Conservation (phyloP, 225 moss, liverwort and hornwort species). For the Marchantia paleacea region DNA sequence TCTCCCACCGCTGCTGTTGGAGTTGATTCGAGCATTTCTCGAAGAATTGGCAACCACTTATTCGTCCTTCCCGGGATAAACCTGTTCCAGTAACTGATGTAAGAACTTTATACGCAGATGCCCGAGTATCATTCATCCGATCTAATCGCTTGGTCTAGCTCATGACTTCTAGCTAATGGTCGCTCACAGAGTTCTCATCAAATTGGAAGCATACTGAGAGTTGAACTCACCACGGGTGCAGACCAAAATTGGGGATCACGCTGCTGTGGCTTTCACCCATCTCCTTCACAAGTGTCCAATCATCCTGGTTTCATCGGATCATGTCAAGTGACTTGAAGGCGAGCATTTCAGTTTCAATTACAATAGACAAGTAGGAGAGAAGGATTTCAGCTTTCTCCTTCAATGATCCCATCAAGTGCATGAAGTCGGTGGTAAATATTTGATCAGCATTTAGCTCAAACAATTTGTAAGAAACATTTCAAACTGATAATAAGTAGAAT, state of each 20-base stretch:
- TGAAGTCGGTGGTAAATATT: neutral
- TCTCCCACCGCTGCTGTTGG: conserved; percentile 85
- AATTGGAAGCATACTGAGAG: neutral
- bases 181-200: no score
- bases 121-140: neutral
- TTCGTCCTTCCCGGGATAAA: conserved; percentile 59
- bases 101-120: neutral
- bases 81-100: conserved; percentile 23
- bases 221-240: conserved; percentile 71
- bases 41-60: conserved; percentile 64
- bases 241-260: conserved; percentile 78
- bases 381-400: neutral
- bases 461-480: neutral
- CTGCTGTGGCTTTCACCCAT: conserved; percentile 59
- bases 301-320: conserved; percentile 37
- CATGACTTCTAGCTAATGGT: no score
- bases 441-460: neutral
- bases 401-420: neutral
- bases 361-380: neutral
- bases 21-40: conserved; percentile 52
- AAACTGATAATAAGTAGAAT: neutral
- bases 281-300: conserved; percentile 68
- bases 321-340: neutral
- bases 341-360: no score
- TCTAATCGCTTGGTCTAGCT: no score